phyloP scores from a whole-genome alignment of 1,284 basidiomycete genomes.

The Rhodotorula glutinis region DNA sequence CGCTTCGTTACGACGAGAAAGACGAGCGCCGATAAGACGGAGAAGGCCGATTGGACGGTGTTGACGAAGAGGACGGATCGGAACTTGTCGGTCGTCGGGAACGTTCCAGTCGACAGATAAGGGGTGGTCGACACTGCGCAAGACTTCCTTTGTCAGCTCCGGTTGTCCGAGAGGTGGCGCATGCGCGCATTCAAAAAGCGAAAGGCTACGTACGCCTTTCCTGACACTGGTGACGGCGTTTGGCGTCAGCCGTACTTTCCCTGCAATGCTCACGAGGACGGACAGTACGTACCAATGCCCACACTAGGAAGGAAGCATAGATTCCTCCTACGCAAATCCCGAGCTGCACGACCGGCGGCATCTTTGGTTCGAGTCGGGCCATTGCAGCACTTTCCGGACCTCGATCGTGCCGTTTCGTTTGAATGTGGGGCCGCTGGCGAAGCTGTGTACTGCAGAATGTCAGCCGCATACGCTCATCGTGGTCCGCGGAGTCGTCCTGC shows the following conservation, averaged over 20 bases:
- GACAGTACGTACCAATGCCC: constrained; percentile 38
- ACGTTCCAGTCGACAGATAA: constrained; percentile 23
- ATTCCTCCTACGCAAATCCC: constrained; percentile 41
- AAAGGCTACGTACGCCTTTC: constrained; percentile 30
- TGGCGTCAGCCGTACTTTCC: neutral
- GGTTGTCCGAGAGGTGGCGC: too few species aligned
- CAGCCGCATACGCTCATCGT: too few species aligned
- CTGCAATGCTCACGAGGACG: neutral
- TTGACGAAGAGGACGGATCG: constrained; percentile 78
- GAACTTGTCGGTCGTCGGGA: constrained; percentile 39
- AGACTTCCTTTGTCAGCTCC: neutral
- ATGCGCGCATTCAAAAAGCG: too few species aligned
- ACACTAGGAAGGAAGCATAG: constrained; percentile 43
- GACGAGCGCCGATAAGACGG: constrained; percentile 35
- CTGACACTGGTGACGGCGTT: constrained; percentile 33
- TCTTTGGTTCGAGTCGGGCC: neutral
- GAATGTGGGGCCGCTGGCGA: too few species aligned
- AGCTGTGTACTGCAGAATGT: too few species aligned
- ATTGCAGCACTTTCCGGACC: neutral
- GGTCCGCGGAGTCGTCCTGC: too few species aligned
- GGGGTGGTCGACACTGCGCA: constrained; percentile 37
- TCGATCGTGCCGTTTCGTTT: too few species aligned
- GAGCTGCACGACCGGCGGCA: constrained; percentile 23
- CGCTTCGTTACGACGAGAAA: constrained; percentile 42
- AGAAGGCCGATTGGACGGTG: constrained; percentile 76